Evolutionary conservation across 1,284 basidiomycete species (phyloP).

Genomic region (Neonothopanus nambi): DNA sequence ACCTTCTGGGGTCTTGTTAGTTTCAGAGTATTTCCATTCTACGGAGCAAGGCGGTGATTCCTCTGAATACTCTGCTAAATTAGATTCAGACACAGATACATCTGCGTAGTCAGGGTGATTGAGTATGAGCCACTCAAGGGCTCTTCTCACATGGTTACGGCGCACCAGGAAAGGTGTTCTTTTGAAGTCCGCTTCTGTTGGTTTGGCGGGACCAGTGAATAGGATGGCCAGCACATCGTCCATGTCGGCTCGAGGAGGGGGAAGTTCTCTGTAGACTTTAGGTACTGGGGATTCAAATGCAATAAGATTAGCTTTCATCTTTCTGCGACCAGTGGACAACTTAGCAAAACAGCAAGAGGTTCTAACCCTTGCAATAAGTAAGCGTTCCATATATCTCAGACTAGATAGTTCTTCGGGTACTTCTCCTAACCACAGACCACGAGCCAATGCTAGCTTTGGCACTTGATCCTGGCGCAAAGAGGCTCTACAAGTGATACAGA

Average conservation of each 20-base stretch:
- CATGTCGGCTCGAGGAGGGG: constrained; percentile 1
- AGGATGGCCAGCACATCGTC: constrained; percentile 9
- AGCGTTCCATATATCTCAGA: constrained; percentile 25
- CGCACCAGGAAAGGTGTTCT: constrained; percentile 27
- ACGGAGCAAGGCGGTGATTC: constrained; percentile 30
- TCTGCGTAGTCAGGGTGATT: constrained; percentile 32
- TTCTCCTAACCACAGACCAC: constrained; percentile 39
- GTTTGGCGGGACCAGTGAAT: constrained; percentile 8
- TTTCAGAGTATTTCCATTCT: constrained; percentile 21
- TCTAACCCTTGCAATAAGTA: constrained; percentile 21
- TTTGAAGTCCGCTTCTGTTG: constrained; percentile 22
- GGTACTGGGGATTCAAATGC: constrained; percentile 31
- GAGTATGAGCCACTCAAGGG: constrained; percentile 31
- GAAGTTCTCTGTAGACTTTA: too few relatives aligned
- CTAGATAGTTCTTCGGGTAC: constrained; percentile 30
- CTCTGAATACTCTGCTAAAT: constrained; percentile 16
- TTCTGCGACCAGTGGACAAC: constrained; percentile 19
- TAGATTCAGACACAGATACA: constrained; percentile 20
- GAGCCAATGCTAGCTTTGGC: constrained; percentile 31
- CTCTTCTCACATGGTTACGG: constrained; percentile 20
- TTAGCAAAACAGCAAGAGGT: too few relatives aligned
- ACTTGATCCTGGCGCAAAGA: constrained; percentile 22
- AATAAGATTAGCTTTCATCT: constrained; percentile 28
- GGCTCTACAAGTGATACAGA: constrained; percentile 20
- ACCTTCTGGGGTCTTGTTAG: constrained; percentile 21